Conservation (phyloP, 2,329 filamentous ascomycete genomes). For the Penicillium sp. region DNA sequence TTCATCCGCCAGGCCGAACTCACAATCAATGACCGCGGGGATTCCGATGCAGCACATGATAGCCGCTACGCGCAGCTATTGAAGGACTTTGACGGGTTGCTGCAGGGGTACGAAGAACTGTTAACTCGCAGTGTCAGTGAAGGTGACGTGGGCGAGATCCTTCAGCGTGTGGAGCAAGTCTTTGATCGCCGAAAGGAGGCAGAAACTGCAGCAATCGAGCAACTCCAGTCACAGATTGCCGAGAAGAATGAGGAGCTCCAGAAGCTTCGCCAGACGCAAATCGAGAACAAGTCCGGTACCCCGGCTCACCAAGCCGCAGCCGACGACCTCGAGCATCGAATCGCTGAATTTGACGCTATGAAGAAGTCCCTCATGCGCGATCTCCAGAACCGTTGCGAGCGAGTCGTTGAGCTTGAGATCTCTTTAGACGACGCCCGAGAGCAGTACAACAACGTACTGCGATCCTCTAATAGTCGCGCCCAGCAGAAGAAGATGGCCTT, state of each 20-base stretch:
- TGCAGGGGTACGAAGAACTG: constrained; percentile 78
- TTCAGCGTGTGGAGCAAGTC: constrained; percentile 68
- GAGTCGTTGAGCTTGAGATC: constrained; percentile 96
- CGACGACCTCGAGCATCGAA: constrained; percentile 95
- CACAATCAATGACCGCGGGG: constrained; percentile 66
- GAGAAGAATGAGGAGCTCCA: constrained; percentile 76
- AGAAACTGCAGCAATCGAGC: constrained; percentile 66
- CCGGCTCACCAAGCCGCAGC: constrained; percentile 53
- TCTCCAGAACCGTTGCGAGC: constrained; percentile 94
- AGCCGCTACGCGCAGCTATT: constrained; percentile 67
- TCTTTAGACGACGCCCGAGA: constrained; percentile 94
- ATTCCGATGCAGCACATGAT: constrained; percentile 59
- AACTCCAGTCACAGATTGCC: constrained; percentile 67
- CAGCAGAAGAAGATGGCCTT: constrained; percentile 99
- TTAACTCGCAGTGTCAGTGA: constrained; percentile 73
- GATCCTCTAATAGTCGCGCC: constrained; percentile 93
- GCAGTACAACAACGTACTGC: constrained; percentile 97
- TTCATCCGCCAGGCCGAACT: constrained; percentile 90
- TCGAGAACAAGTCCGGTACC: constrained; percentile 55
- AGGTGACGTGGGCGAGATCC: constrained; percentile 76
- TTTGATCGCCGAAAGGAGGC: constrained; percentile 69
- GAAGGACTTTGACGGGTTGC: constrained; percentile 63
- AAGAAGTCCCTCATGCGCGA: constrained; percentile 99
- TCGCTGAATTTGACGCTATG: constrained; percentile 98
- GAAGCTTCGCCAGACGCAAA: constrained; percentile 72